Evolutionary conservation across 1,139 yeast species (phyloP).

Genomic region (Yamadazyma mexicana): DNA sequence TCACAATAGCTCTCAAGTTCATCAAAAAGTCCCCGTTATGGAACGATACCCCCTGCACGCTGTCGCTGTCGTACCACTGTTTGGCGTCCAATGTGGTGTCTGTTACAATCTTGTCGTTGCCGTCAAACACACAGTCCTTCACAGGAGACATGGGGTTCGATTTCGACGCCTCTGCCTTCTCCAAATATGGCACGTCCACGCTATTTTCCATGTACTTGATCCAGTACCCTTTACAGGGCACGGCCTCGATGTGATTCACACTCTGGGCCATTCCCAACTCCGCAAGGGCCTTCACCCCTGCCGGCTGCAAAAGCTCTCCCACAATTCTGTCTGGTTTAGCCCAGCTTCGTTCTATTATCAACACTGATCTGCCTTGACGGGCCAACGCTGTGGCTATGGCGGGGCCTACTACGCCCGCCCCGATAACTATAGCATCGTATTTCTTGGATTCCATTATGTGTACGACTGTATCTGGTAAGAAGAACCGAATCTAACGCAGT

Average conservation of each 20-base stretch:
- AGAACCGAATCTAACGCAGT: no score
- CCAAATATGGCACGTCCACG: slow-evolving; percentile 70
- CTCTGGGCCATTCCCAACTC: slow-evolving; percentile 82
- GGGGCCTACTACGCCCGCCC: slow-evolving; percentile 97
- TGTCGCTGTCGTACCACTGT: slow-evolving; percentile 61
- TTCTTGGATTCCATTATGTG: background rate
- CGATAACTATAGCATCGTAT: slow-evolving; percentile 72
- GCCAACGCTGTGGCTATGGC: slow-evolving; percentile 89
- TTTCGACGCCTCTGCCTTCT: slow-evolving; percentile 47
- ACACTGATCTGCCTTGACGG: slow-evolving; percentile 78
- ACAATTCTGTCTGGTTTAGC: slow-evolving; percentile 91
- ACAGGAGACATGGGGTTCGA: slow-evolving; percentile 51
- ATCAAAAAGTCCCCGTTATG: slow-evolving; percentile 88
- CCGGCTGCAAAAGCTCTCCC: slow-evolving; percentile 96
- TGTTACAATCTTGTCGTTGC: slow-evolving; percentile 51
- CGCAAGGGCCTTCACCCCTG: slow-evolving; percentile 79
- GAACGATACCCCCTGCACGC: slow-evolving; percentile 79
- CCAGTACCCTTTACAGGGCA: slow-evolving; percentile 76
- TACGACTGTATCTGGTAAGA: background rate
- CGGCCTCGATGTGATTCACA: slow-evolving; percentile 79
- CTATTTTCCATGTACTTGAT: slow-evolving; percentile 62
- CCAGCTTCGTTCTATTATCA: slow-evolving; percentile 86
- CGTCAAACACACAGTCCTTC: slow-evolving; percentile 52
- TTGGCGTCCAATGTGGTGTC: slow-evolving; percentile 50
- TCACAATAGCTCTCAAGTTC: slow-evolving; percentile 74